Conservation (phyloP, 2,329 filamentous ascomycete genomes). For the Rhinocladiella similis region DNA sequence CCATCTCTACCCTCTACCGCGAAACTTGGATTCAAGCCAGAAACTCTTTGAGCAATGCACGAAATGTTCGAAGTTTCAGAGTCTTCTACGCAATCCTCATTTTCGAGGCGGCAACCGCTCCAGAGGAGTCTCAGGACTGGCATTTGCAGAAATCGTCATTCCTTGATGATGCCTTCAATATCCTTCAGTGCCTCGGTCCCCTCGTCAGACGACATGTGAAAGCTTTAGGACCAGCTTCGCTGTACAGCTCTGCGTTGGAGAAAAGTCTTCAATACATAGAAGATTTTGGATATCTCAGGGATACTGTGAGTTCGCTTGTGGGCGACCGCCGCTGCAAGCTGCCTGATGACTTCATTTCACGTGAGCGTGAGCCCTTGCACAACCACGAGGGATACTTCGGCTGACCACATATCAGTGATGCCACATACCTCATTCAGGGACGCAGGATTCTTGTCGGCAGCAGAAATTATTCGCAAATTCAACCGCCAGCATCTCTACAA, state of each 20-base stretch:
- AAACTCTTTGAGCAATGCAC: neutral
- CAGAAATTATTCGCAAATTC: too few species aligned
- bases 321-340: neutral
- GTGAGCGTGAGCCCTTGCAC: neutral
- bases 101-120: conserved; percentile 3
- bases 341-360: neutral
- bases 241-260: conserved; percentile 3
- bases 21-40: conserved; percentile 6
- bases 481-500: too few species aligned
- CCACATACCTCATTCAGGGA: too few species aligned
- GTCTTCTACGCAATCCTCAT: conserved; percentile 4
- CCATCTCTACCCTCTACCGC: neutral
- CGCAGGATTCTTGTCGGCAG: too few species aligned
- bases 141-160: neutral
- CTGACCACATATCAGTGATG: neutral
- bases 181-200: neutral
- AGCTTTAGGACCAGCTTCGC: neutral
- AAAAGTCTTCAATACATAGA: neutral
- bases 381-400: neutral
- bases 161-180: conserved; percentile 3
- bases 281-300: conserved; percentile 3
- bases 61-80: conserved; percentile 1
- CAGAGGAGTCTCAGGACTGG: neutral
- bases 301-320: conserved; percentile 5
- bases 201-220: neutral